Conservation (phyloP, 2,329 filamentous ascomycete species). For the Balansia obtecta region DNA sequence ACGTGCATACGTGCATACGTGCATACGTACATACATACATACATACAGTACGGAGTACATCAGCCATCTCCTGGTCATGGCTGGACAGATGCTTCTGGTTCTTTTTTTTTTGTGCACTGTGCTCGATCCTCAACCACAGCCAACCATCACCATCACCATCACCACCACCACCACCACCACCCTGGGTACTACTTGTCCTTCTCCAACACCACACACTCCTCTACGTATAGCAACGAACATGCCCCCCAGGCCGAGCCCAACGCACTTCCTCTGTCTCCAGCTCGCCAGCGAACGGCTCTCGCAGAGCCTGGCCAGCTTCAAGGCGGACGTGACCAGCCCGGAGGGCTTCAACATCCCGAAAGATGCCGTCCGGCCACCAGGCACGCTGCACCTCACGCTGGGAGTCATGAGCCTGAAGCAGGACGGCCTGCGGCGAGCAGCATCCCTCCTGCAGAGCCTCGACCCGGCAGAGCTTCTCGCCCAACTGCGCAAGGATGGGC, state of each 20-base stretch:
- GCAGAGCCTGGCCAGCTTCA: slow-evolving; percentile 49
- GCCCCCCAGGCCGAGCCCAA: slow-evolving; percentile 35
- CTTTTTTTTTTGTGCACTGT: no score
- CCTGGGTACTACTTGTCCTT: no score
- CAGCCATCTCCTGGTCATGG: not conserved
- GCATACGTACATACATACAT: no score
- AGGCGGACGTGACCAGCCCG: slow-evolving; percentile 38
- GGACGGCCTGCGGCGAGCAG: slow-evolving; percentile 31
- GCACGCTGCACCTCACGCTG: slow-evolving; percentile 75
- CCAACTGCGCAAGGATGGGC: slow-evolving; percentile 8
- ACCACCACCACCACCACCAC: no score
- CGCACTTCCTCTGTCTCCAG: slow-evolving; percentile 68
- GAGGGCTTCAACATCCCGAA: slow-evolving; percentile 41
- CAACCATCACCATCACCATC: no score
- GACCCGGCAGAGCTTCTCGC: slow-evolving; percentile 27
- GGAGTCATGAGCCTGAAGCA: slow-evolving; percentile 67
- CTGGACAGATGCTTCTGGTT: not conserved
- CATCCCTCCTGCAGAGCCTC: slow-evolving; percentile 26
- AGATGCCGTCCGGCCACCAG: slow-evolving; percentile 60
- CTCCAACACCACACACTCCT: no score
- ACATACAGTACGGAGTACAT: no score
- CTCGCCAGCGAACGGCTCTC: slow-evolving; percentile 56
- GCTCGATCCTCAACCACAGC: not conserved
- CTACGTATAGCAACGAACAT: no score
- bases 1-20: no score